Evolutionary conservation across 768 basidiomycete species (phyloP).

Genomic region (Lepiota subincarnata): DNA sequence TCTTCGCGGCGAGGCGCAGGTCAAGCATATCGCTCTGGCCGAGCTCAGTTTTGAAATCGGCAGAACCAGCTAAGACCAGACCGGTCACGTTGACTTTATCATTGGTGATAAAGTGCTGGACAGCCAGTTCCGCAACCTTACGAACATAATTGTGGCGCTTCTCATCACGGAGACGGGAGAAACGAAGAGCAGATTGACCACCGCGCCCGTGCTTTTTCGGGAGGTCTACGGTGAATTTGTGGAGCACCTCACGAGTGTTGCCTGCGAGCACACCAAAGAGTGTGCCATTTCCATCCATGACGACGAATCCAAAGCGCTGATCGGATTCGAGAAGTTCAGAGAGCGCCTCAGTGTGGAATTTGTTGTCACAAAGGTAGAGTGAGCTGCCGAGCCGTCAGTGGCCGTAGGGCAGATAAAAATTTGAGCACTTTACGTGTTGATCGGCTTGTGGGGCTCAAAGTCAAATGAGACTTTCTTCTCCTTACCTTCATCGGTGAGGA

Average conservation of each 20-base stretch:
- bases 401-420: background rate
- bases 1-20: slow-evolving; percentile 77
- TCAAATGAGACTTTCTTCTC: slow-evolving; percentile 99
- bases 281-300: slow-evolving; percentile 98
- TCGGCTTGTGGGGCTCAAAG: slow-evolving; percentile 98
- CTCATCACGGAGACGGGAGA: slow-evolving; percentile 98
- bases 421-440: slow-evolving; percentile 77
- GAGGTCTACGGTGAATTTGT: slow-evolving; percentile 98
- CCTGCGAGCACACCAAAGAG: slow-evolving; percentile 95
- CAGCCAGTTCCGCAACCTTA: slow-evolving; percentile 95
- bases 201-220: slow-evolving; percentile 99
- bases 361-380: slow-evolving; percentile 98
- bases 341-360: slow-evolving; percentile 97
- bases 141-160: slow-evolving; percentile 99
- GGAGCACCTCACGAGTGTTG: slow-evolving; percentile 94
- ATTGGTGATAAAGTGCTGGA: slow-evolving; percentile 95
- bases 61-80: slow-evolving; percentile 92
- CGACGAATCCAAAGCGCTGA: slow-evolving; percentile 97
- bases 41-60: slow-evolving; percentile 98
- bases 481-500: slow-evolving; percentile 97
- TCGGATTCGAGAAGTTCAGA: slow-evolving; percentile 96
- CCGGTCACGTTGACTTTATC: slow-evolving; percentile 99
- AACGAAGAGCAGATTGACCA: slow-evolving; percentile 99
- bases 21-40: slow-evolving; percentile 97
- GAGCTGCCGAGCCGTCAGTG: slow-evolving; percentile 48